A percentile compares a stretch with the other conserved stretches of the same genome.
Evolutionary conservation across 208 protist species (phyloP).

Genomic region (Acanthamoeba healyi): DNA sequence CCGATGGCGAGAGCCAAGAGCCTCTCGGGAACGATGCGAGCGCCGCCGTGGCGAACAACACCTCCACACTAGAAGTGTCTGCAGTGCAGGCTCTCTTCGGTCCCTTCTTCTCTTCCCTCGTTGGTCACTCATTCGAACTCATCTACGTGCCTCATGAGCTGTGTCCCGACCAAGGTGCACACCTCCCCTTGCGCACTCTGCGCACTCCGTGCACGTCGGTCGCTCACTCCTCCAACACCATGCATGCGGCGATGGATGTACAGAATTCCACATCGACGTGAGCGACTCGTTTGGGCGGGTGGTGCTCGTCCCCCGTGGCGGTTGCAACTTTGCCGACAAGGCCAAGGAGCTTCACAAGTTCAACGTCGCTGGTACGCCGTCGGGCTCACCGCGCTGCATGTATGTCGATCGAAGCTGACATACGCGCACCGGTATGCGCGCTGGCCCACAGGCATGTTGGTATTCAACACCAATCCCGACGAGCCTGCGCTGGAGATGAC

Average conservation of each 20-base stretch:
- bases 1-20: too few species aligned
- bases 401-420: too few species aligned
- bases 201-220: not conserved
- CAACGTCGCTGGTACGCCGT: not conserved
- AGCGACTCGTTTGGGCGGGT: not conserved
- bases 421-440: too few species aligned
- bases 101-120: not conserved
- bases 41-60: too few species aligned
- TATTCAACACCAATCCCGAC: not conserved
- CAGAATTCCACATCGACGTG: not conserved
- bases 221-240: too few species aligned
- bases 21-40: too few species aligned
- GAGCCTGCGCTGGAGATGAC: not conserved
- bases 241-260: too few species aligned
- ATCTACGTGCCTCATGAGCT: not conserved
- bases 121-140: not conserved
- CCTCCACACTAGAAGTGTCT: not conserved
- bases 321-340: slow-evolving; percentile 30
- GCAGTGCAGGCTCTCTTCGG: not conserved
- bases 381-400: too few species aligned
- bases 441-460: slow-evolving; percentile 4
- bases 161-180: not conserved
- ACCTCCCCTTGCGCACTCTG: not conserved
- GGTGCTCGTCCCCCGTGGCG: not conserved
- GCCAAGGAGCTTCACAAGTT: not conserved